A percentile compares a stretch with the other conserved stretches of the same genome.
Conservation (phyloP, 805 yeast genomes). For the Blastobotrys peoriensis region DNA sequence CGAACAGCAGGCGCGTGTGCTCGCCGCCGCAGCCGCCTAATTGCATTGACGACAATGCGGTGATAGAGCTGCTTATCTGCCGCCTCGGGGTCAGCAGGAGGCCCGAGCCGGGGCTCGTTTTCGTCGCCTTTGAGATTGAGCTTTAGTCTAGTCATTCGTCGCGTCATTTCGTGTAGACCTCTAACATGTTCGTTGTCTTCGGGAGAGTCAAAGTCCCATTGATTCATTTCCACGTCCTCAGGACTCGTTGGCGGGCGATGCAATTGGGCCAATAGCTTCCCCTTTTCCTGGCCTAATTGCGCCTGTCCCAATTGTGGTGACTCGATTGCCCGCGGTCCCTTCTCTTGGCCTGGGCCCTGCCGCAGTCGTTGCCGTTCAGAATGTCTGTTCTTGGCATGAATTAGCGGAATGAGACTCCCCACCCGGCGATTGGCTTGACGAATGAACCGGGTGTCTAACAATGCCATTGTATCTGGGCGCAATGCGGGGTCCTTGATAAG, state of each 20-base stretch:
- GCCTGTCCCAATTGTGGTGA: not conserved
- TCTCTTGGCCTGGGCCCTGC: not conserved
- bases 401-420: constrained; percentile 1
- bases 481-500: constrained; percentile 56
- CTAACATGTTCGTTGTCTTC: constrained; percentile 1
- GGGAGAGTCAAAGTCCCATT: constrained; percentile 10
- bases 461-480: constrained; percentile 55
- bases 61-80: constrained; percentile 4
- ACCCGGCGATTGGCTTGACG: not conserved
- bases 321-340: not conserved
- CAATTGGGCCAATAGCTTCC: not conserved
- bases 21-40: constrained; percentile 9
- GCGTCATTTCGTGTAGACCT: not conserved
- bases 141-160: not conserved
- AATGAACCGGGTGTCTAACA: constrained; percentile 48
- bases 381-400: constrained; percentile 2
- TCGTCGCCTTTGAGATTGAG: not conserved
- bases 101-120: not conserved
- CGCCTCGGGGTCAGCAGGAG: not conserved
- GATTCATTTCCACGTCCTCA: constrained; percentile 7
- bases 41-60: constrained; percentile 7
- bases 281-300: not conserved
- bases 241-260: not conserved
- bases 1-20: constrained; percentile 5
- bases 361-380: not conserved